Evolutionary conservation across 257 asterid genomes (phyloP), one percentile per base, ranked within the genome.

Genomic region (Ballota nigra): DNA sequence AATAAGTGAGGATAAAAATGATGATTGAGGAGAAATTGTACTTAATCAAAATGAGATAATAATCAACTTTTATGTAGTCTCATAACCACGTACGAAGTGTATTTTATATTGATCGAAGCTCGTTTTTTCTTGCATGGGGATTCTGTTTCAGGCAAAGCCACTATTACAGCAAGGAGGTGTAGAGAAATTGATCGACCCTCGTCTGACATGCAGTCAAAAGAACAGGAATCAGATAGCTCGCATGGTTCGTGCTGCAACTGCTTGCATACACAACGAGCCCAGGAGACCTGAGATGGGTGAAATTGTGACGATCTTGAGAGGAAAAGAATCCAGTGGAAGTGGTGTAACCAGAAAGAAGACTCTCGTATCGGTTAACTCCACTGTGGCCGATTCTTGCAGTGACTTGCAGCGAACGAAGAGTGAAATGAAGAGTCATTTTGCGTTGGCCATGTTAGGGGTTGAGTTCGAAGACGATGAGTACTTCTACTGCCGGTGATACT

Each of bases 391-490:
- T 13, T 58, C 70, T 49, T 51, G 71, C 73, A 58, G 84, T 4
- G 92, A 79, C 68, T 69, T 81, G 83, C 86, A 81, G 57, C 85
- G 75, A 73, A 83, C 90, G 0, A 88, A 79, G 74, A 94, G 89
- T 68, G 97, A 94, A 77, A 88, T 86, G 92, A 88, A 77, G 64
- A 82, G 82, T 80, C 97, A 95, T 76, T 86, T 92, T 29, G 92
- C 98, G 12, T 70, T 95, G 80, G 99, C 99, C 55, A 92, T 95
- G 99, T 79, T 87, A 6, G 99, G 96, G 59, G 94, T 88, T 24
- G 98, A 95, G 67, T 78, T 85, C 11, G 98, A 87, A 57, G 95
- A 86, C 0, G 98, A 83, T 2, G 89, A 84, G 63, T 79, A 76
- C 67, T 70, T 81, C 28, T 63, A 82, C 66, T 74, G 86, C 80